Evolutionary conservation across 768 basidiomycete genomes (phyloP).

Genomic region (Boletus rex-veris): DNA sequence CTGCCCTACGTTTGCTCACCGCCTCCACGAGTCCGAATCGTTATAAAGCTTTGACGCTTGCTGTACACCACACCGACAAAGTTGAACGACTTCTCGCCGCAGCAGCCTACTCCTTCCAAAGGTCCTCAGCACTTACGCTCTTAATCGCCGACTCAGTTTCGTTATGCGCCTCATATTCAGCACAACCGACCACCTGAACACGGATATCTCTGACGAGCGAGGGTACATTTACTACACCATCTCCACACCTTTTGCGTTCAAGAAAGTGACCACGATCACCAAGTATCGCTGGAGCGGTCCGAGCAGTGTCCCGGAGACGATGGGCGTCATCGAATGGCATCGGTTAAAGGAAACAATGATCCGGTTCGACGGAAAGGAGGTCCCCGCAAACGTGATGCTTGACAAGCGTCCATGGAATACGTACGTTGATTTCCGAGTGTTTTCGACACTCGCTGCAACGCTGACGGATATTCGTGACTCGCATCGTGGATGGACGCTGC

Average conservation of each 20-base stretch:
- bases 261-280: constrained; percentile 25
- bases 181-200: constrained; percentile 18
- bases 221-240: constrained; percentile 17
- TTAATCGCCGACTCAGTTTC: background rate
- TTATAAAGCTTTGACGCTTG: background rate
- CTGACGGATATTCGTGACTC: no score
- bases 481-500: no score
- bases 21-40: background rate
- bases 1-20: background rate
- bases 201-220: constrained; percentile 21
- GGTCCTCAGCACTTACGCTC: background rate
- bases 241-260: constrained; percentile 10
- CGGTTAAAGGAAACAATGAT: constrained; percentile 10
- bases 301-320: constrained; percentile 15
- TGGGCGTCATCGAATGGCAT: constrained; percentile 28
- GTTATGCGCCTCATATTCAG: constrained; percentile 24
- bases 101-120: background rate
- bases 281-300: constrained; percentile 20
- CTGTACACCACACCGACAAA: background rate
- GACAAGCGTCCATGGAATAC: constrained; percentile 12
- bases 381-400: constrained; percentile 9
- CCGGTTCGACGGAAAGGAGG: constrained; percentile 15
- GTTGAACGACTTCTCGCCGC: background rate
- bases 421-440: constrained; percentile 6
- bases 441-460: background rate